These are phyloP conservation scores for Ophiocordyceps unilateralis DNA, from an alignment of 2,329 filamentous ascomycete genomes.

Conservation along the genomic window DNA sequence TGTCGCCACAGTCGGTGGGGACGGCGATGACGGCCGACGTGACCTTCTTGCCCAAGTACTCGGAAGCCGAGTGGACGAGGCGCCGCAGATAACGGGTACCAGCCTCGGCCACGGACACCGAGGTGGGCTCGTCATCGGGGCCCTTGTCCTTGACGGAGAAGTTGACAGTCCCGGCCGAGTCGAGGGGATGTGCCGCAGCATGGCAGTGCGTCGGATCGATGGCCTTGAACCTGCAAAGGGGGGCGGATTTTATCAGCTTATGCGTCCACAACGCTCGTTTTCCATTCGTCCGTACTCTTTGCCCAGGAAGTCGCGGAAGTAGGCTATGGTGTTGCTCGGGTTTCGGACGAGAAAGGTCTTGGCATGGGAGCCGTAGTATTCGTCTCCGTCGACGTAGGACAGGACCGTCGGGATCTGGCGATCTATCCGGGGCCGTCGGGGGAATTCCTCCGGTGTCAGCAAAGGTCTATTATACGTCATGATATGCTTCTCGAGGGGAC, in stretches of 20 bases:
- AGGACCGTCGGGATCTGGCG: constrained; percentile 91
- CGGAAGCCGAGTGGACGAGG: constrained; percentile 66
- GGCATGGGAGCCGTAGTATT: constrained; percentile 91
- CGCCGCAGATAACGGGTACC: constrained; percentile 72
- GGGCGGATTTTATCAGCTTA: constrained; percentile 1
- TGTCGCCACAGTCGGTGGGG: constrained; percentile 81
- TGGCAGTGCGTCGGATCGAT: constrained; percentile 95
- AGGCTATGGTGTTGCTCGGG: constrained; percentile 79
- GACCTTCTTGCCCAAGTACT: constrained; percentile 84
- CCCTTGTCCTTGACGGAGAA: constrained; percentile 72
- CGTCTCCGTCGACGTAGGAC: constrained; percentile 89
- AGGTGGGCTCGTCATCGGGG: constrained; percentile 43
- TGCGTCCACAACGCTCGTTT: neutral
- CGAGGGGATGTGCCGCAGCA: constrained; percentile 76
- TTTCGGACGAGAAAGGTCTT: constrained; percentile 90
- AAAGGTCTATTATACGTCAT: too few relatives aligned
- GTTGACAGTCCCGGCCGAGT: constrained; percentile 51
- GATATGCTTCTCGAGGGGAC: too few relatives aligned
- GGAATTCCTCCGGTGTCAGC: neutral
- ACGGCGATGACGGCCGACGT: constrained; percentile 90
- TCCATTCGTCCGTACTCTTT: constrained; percentile 45
- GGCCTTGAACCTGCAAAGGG: constrained; percentile 55
- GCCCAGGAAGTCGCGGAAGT: constrained; percentile 90
- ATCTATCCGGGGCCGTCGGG: constrained; percentile 33
- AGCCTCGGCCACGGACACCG: constrained; percentile 61